Evolutionary conservation across 208 protist species (phyloP), one percentile per base, ranked within the genome.

Genomic region (Crithidia brevicula): DNA sequence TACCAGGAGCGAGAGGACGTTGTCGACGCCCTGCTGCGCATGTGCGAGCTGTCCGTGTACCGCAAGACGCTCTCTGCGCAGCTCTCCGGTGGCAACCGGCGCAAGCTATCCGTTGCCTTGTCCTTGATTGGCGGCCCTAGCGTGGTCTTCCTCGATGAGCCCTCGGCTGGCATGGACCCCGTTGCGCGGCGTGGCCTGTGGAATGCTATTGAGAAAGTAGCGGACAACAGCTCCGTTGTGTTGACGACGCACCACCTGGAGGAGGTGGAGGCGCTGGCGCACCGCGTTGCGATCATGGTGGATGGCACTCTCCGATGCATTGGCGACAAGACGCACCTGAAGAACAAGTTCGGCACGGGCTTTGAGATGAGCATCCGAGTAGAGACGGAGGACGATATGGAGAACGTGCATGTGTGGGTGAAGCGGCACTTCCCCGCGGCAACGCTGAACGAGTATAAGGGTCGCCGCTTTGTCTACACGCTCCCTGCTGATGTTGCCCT

Each of bases 181-280:
- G 57, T 78, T 4, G 72, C 75, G 0, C 72, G 86, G 7, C 75
- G 85, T n/a, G 64, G 61, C 1, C 34, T 96, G 27, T 96, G 90
- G 93, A 84, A 63, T 23, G 72, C 72, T 9, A 92, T 87, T 52
- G 81, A 89, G 52, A 64, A 66, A 73, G 88, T 81, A 13, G 51
- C 85, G 0, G 40, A 82, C 36, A 79, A 85, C 72, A 87, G 85
- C 72, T 83, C 88, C 22, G 76, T 94, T 4, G 82, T 94, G 63
- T 70, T 98, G 56, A 97, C 95, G 52, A 98, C 95, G 49, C 96
- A 98, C 67, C 91, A 96, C 59, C 81, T 98, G 80, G 93, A 97
- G 64, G 96, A 98, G 85, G 86, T 91, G 66, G 93, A 97, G 72
- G 91, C 91, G 6, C 71, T 98, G 8, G 86, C 85, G 25, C 43